A percentile compares a stretch with the other conserved stretches of the same genome.
phyloP scores from a whole-genome alignment of 805 yeast species.

The Lipomyces orientalis region DNA sequence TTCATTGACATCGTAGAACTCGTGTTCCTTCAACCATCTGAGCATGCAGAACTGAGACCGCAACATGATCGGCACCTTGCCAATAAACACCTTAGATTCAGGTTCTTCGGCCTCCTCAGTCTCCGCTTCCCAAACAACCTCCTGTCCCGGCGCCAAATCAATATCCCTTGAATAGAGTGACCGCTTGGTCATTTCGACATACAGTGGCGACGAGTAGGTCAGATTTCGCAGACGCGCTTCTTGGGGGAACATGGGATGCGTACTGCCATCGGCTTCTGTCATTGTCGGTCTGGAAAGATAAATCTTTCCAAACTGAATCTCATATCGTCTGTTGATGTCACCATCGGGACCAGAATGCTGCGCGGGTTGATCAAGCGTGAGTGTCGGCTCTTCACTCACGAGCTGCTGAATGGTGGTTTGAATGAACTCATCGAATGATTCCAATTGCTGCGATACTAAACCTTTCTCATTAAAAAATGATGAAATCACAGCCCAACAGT shows the following conservation, averaged over 20 bases:
- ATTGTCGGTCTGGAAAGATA: constrained; percentile 96
- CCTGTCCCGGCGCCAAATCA: constrained; percentile 55
- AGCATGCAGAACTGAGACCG: constrained; percentile 95
- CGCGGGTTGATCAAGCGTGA: constrained; percentile 96
- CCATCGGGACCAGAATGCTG: constrained; percentile 93
- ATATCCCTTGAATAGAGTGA: constrained; percentile 85
- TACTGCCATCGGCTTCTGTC: constrained; percentile 99
- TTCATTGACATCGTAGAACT: constrained; percentile 92
- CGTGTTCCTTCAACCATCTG: constrained; percentile 87
- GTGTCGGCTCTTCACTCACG: constrained; percentile 92
- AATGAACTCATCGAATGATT: constrained; percentile 97
- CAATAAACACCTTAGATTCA: constrained; percentile 86
- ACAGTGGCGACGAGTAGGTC: constrained; percentile 94
- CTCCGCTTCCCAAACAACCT: constrained; percentile 64
- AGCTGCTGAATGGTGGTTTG: constrained; percentile 96
- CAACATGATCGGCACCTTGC: constrained; percentile 97
- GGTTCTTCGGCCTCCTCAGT: constrained; percentile 63
- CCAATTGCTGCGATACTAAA: constrained; percentile 95
- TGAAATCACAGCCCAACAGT: constrained; percentile 98
- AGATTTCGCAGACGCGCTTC: constrained; percentile 96
- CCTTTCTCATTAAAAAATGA: constrained; percentile 97
- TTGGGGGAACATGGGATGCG: constrained; percentile 97
- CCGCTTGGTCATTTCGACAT: constrained; percentile 92
- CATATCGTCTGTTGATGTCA: constrained; percentile 88
- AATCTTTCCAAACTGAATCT: constrained; percentile 96